Evolutionary conservation across 2,329 filamentous ascomycete species (phyloP), one percentile per base, ranked within the genome.

Genomic region (Cytospora piceae): DNA sequence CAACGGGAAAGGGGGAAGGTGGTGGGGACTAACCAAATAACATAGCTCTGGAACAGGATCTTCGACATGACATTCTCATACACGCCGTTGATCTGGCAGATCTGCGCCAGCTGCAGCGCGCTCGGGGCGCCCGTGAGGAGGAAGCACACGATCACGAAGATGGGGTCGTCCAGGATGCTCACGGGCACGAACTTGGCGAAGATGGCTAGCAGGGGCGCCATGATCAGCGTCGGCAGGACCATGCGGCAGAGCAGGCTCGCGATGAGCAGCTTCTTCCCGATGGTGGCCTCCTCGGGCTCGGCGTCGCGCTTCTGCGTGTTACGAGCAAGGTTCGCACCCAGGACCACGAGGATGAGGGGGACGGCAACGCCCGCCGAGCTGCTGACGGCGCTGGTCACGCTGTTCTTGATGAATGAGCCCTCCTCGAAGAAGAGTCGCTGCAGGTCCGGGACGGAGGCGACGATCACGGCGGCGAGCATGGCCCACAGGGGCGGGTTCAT

Each of bases 401-500:
- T 97, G 79, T 96, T 98, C 76, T 91, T 90, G 72, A 99, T 81
- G 73, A 99, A 97, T 0, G 93, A 93, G 22, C 92, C 94, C 46
- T 93, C 88, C 61, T 89, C 84, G 78, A 98, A 99, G 81, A 99
- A 97, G 22, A 95, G 80, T 51, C 84, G 82, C 76, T 99, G 94
- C 9, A 99, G 84, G 1, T 81, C 74, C 0, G 95, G 95, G 7
- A 97, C 86, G 0, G 93, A 96, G 3, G 95, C 95, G 7, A 99
- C 91, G 59, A 97, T 79, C 55, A 98, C 89, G n/a, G 95, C 92
- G 49, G 89, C 82, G 39, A 98, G 81, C 95, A 99, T 98, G 34
- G 95, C 94, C 93, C 94, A 98, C 31, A 99, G 87, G 0, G 95
- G 95, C 52, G 95, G 94, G 78, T 98, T 98, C 94, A 99, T 98